Evolutionary conservation across 192 early-diverging fungal species (phyloP), one percentile per base, ranked within the genome.

Genomic region (Mortierella alpina): DNA sequence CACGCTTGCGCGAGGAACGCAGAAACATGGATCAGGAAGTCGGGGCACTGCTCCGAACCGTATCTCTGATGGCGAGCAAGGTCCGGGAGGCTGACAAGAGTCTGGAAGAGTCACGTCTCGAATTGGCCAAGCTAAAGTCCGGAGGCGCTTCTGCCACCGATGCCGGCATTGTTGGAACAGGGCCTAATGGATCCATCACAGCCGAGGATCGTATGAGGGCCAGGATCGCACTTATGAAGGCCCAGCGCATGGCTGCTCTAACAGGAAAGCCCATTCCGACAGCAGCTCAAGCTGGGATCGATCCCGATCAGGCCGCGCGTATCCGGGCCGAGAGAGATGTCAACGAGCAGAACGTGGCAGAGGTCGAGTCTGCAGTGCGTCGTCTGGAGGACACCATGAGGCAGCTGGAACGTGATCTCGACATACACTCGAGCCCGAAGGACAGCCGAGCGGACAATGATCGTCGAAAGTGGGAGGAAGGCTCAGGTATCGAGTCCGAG

Each of bases 181-280:
- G 88, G 2, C 88, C 88, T 4, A 77, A 74, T 50, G 89, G 89
- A 7, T 47, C 68, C 46, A 69, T 90, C 15, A 90, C 89, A 0
- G 87, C 88, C 17, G 72, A 83, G 18, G 89, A 90, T 58, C 73
- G 73, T 45, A 88, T 86, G 72, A 81, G 82, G 14, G 87, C 89
- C 12, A 88, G 84, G 54, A 85, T 85, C 17, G 83, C 85, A 52
- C 74, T 86, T 4, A 82, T 90, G 84, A 69, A 88, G 45, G 84
- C 86, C 55, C 85, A 85, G 51, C 73, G 83, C 17, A 82, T 88
- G 82, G 84, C 84, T 7, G 84, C 79, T n/a, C 70, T 87, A 8
- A 83, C 83, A n/a, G 86, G 85, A 17, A 84, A 83, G 39, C 62
- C 85, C 13, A 61, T 73, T n/a, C 66, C 57, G n/a, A 72, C 77